Evolutionary conservation across 768 basidiomycete genomes (phyloP).

Genomic region (Boletus rubescentipes): DNA sequence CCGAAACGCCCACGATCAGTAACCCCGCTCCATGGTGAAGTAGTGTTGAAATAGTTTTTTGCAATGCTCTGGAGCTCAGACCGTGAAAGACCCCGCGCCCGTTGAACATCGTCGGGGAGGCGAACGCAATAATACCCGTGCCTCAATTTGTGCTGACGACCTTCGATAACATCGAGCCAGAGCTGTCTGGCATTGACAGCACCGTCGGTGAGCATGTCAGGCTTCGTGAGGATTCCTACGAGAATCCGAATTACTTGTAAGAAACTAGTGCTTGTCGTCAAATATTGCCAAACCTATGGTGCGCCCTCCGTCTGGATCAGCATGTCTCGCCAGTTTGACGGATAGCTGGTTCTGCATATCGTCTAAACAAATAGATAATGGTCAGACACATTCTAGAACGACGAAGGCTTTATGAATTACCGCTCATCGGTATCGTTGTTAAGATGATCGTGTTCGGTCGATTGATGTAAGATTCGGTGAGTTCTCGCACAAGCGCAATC

Average conservation of each 20-base stretch:
- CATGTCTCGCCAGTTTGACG: constrained; percentile 49
- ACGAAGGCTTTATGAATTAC: constrained; percentile 30
- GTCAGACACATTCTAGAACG: not conserved
- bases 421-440: constrained; percentile 64
- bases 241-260: not conserved
- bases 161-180: constrained; percentile 57
- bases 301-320: constrained; percentile 52
- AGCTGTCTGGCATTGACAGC: constrained; percentile 37
- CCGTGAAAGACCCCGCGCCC: constrained; percentile 37
- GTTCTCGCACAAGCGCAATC: constrained; percentile 44
- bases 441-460: constrained; percentile 59
- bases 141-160: constrained; percentile 42
- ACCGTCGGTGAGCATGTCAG: constrained; percentile 52
- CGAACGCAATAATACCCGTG: constrained; percentile 69
- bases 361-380: constrained; percentile 37
- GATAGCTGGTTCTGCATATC: constrained; percentile 69
- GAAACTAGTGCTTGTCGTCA: not conserved
- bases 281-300: constrained; percentile 52
- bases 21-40: constrained; percentile 54
- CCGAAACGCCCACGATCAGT: constrained; percentile 51
- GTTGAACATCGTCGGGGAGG: constrained; percentile 59
- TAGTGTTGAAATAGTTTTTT: constrained; percentile 45
- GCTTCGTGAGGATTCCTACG: constrained; percentile 69
- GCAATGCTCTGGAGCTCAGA: constrained; percentile 39
- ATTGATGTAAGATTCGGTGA: constrained; percentile 49